Percentiles rank a stretch among this genome's conserved stretches.
These are phyloP conservation scores for Curvularia verruculosa DNA, from an alignment of 2,329 filamentous ascomycete genomes.

Conservation along the genomic window DNA sequence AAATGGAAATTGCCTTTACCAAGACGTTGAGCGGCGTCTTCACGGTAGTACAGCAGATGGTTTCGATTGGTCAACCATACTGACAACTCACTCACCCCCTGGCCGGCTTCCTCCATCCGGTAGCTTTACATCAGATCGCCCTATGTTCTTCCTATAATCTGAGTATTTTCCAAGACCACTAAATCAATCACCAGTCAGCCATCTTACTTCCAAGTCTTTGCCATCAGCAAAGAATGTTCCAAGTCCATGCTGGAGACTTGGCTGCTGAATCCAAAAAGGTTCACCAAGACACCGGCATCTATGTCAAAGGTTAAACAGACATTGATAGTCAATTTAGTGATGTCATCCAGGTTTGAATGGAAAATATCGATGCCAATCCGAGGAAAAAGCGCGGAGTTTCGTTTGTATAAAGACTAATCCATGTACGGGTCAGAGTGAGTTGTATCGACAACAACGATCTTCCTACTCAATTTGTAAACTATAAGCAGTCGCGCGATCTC, in stretches of 20 bases:
- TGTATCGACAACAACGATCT: constrained; percentile 13
- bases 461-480: constrained; percentile 1
- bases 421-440: not conserved
- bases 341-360: constrained; percentile 22
- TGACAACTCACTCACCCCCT: not conserved
- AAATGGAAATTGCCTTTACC: constrained; percentile 15
- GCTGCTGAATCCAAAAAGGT: constrained; percentile 12
- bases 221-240: constrained; percentile 9
- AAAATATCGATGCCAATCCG: not conserved
- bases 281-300: constrained; percentile 17
- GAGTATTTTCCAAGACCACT: constrained; percentile 12
- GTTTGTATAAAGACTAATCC: constrained; percentile 25
- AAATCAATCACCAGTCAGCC: not conserved
- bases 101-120: not conserved
- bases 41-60: not conserved
- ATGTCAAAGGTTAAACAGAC: constrained; percentile 22
- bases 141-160: constrained; percentile 1
- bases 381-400: constrained; percentile 12
- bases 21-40: constrained; percentile 10
- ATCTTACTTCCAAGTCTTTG: constrained; percentile 1
- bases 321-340: constrained; percentile 10
- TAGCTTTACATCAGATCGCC: constrained; percentile 2
- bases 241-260: constrained; percentile 23
- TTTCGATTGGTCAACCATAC: constrained; percentile 6
- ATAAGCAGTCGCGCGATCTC: not conserved